phyloP scores from a whole-genome alignment of 257 asterid genomes.

The Eucommia ulmoides region DNA sequence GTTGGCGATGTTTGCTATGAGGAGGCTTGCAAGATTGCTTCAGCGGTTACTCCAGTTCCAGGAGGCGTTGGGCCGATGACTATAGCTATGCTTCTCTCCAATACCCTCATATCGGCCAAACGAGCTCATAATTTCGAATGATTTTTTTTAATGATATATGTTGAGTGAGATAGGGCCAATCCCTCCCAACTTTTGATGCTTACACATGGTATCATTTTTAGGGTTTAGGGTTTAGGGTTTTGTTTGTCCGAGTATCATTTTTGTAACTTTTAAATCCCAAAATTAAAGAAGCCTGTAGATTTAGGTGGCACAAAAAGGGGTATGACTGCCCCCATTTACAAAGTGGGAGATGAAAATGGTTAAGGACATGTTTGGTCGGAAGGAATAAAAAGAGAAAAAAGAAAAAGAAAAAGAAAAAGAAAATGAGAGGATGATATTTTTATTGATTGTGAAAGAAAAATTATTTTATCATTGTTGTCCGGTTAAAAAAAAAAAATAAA shows the following conservation, averaged over 20 bases:
- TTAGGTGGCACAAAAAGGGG: too few relatives aligned
- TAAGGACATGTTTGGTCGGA: too few relatives aligned
- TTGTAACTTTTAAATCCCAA: not conserved
- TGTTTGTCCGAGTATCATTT: not conserved
- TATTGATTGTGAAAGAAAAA: too few relatives aligned
- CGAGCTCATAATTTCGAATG: slow-evolving; percentile 46
- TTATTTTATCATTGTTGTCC: too few relatives aligned
- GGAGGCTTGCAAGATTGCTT: slow-evolving; percentile 83
- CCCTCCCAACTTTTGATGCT: not conserved
- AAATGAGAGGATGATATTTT: too few relatives aligned
- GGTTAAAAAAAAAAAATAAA: too few relatives aligned
- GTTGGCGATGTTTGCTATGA: slow-evolving; percentile 93
- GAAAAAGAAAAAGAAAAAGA: too few relatives aligned
- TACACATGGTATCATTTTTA: not conserved
- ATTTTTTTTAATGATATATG: slow-evolving; percentile 2
- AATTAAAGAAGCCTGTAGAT: too few relatives aligned
- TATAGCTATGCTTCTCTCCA: slow-evolving; percentile 90
- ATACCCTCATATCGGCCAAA: slow-evolving; percentile 78
- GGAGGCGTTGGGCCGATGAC: slow-evolving; percentile 99
- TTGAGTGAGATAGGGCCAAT: not conserved
- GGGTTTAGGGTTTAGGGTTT: not conserved
- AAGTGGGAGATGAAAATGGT: too few relatives aligned
- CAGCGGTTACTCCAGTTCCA: slow-evolving; percentile 94
- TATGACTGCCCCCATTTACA: too few relatives aligned
- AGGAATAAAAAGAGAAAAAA: too few relatives aligned